These are phyloP conservation scores for Boletus sp. DNA, from an alignment of 768 basidiomycete genomes.

Conservation along the genomic window DNA sequence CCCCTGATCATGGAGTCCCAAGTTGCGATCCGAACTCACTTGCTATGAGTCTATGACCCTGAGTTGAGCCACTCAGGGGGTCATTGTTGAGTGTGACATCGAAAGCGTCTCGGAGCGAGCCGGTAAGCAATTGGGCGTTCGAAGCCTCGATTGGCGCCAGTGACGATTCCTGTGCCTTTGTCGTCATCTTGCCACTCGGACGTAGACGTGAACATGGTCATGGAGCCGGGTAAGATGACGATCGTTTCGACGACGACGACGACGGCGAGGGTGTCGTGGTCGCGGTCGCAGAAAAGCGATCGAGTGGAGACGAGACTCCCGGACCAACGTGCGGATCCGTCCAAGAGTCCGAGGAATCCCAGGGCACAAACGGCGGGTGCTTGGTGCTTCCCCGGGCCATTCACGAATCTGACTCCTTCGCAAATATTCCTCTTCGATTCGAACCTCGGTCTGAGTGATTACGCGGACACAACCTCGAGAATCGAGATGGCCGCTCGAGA, in stretches of 20 bases:
- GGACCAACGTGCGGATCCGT: neutral
- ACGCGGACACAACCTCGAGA: no score
- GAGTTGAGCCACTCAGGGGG: neutral
- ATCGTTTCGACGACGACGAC: neutral
- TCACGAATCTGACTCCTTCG: neutral
- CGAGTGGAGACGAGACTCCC: neutral
- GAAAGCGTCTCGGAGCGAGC: neutral
- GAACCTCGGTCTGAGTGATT: neutral
- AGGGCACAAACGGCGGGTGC: neutral
- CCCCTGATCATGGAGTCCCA: no score
- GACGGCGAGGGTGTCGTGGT: neutral
- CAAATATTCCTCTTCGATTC: neutral
- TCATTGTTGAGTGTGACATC: neutral
- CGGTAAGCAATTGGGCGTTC: neutral
- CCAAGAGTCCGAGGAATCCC: conserved; percentile 3
- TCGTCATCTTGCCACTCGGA: neutral
- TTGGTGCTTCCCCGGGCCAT: neutral
- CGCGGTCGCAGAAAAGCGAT: neutral
- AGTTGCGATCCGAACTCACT: neutral
- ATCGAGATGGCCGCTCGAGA: neutral
- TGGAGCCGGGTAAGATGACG: neutral
- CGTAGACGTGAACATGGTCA: neutral
- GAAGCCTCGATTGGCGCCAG: no score
- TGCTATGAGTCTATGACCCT: neutral
- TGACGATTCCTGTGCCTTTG: neutral